Evolutionary conservation across 371 early-diverging fungal genomes (phyloP).

Genomic region (Mucor lusitanicus): DNA sequence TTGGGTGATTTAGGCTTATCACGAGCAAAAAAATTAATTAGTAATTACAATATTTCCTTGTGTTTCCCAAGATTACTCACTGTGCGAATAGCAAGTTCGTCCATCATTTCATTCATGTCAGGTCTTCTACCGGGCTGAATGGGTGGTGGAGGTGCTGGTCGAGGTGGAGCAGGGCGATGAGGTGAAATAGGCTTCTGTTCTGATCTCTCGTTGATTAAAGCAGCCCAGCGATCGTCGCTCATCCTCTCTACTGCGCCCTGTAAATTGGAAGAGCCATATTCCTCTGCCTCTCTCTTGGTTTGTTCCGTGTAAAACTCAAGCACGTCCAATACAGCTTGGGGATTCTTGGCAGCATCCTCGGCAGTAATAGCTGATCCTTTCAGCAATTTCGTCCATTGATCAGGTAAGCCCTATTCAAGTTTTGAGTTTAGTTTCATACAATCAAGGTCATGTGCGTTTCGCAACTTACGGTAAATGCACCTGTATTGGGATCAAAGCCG

Average conservation of each 20-base stretch:
- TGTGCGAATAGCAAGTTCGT: slow-evolving; percentile 27
- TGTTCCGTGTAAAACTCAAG: slow-evolving; percentile 93
- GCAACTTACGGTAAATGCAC: slow-evolving; percentile 84
- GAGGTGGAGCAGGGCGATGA: slow-evolving; percentile 22
- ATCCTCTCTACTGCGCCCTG: slow-evolving; percentile 44
- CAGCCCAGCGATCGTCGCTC: slow-evolving; percentile 53
- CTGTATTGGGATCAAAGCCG: slow-evolving; percentile 93
- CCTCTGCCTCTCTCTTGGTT: slow-evolving; percentile 55
- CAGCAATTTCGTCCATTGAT: slow-evolving; percentile 89
- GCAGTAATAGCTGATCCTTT: slow-evolving; percentile 89
- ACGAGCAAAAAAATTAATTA: neutral
- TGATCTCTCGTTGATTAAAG: slow-evolving; percentile 31
- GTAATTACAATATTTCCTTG: neutral
- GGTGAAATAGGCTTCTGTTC: neutral
- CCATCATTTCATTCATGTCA: slow-evolving; percentile 36
- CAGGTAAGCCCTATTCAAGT: slow-evolving; percentile 77
- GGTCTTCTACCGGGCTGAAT: slow-evolving; percentile 1
- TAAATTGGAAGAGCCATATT: slow-evolving; percentile 43
- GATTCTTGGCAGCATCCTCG: slow-evolving; percentile 94
- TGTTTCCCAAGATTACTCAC: slow-evolving; percentile 7
- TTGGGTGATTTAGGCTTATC: slow-evolving; percentile 9
- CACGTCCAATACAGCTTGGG: slow-evolving; percentile 95
- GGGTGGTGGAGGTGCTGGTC: slow-evolving; percentile 37
- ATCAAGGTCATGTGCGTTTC: neutral
- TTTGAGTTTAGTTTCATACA: neutral